These are phyloP conservation scores for Paxillus ammoniavirescens DNA, from an alignment of 768 basidiomycete species.

Conservation along the genomic window DNA sequence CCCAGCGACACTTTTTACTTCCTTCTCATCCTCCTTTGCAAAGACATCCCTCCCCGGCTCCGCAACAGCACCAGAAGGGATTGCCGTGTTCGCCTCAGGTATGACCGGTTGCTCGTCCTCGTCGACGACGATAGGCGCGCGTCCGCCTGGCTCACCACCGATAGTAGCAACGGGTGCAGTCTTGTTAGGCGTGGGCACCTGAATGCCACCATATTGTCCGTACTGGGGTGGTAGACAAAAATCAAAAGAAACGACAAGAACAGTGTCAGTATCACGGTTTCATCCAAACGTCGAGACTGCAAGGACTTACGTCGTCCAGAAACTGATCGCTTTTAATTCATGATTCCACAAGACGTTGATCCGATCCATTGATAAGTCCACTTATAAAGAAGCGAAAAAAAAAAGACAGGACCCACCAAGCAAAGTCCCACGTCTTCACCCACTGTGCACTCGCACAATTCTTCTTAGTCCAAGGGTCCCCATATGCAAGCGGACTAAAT, in stretches of 20 bases:
- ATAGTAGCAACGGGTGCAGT: conserved; percentile 43
- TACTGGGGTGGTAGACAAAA: conserved; percentile 41
- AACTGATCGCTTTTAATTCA: conserved; percentile 60
- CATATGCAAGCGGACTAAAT: conserved; percentile 84
- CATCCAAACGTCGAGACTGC: not conserved
- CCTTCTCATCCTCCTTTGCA: conserved; percentile 45
- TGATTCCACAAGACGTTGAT: not conserved
- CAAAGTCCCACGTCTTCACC: conserved; percentile 96
- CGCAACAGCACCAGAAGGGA: conserved; percentile 50
- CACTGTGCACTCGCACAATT: conserved; percentile 78
- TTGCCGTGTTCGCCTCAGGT: conserved; percentile 32
- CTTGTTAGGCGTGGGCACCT: conserved; percentile 39
- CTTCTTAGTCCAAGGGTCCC: conserved; percentile 78
- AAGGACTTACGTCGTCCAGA: conserved; percentile 54
- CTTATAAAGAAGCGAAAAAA: not conserved
- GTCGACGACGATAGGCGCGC: conserved; percentile 53
- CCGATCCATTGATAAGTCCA: not conserved
- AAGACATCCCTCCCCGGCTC: conserved; percentile 81
- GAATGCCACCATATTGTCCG: conserved; percentile 46
- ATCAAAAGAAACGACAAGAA: too few relatives aligned
- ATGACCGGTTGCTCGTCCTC: conserved; percentile 24
- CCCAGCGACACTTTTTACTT: conserved; percentile 42
- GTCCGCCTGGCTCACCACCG: conserved; percentile 53
- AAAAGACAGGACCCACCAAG: conserved; percentile 52
- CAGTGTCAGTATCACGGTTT: not conserved